These are phyloP conservation scores for Diplosphaera chodatii DNA, from an alignment of 139 green algal species.

Conservation along the genomic window DNA sequence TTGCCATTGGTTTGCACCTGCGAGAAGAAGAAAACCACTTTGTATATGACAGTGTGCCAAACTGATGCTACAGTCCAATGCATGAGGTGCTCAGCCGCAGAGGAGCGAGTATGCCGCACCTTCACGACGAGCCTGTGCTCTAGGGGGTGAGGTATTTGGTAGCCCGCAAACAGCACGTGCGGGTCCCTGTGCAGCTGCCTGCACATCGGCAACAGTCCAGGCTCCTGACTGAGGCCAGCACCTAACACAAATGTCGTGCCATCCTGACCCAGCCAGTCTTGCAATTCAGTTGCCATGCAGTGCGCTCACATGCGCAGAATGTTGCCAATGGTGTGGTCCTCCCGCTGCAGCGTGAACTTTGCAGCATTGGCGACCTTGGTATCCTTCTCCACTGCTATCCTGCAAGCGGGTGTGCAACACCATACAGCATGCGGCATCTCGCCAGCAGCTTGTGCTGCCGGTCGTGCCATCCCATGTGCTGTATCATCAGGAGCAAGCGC, in stretches of 20 bases:
- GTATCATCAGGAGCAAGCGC: slow-evolving; percentile 5
- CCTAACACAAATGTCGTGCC: no score
- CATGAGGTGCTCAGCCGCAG: no score
- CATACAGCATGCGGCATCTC: not conserved
- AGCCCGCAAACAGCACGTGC: slow-evolving; percentile 85
- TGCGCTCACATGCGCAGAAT: slow-evolving; percentile 69
- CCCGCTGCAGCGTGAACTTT: slow-evolving; percentile 76
- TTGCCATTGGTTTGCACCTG: slow-evolving; percentile 54
- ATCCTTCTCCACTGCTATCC: slow-evolving; percentile 69
- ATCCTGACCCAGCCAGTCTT: no score
- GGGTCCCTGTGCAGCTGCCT: slow-evolving; percentile 61
- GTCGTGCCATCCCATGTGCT: no score
- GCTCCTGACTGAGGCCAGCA: not conserved
- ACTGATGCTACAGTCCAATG: no score
- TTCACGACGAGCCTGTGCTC: slow-evolving; percentile 81
- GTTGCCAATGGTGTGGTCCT: slow-evolving; percentile 96
- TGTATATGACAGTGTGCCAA: not conserved
- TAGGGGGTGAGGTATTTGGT: slow-evolving; percentile 90
- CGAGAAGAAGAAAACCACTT: not conserved
- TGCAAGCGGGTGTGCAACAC: slow-evolving; percentile 14
- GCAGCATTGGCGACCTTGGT: slow-evolving; percentile 83
- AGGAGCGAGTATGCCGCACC: no score
- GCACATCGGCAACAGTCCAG: slow-evolving; percentile 1
- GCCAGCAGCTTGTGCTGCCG: no score
- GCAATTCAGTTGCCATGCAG: no score